Base-by-base conservation (phyloP, 2,329 filamentous ascomycete species). In the Neonectria hederae region DNA sequence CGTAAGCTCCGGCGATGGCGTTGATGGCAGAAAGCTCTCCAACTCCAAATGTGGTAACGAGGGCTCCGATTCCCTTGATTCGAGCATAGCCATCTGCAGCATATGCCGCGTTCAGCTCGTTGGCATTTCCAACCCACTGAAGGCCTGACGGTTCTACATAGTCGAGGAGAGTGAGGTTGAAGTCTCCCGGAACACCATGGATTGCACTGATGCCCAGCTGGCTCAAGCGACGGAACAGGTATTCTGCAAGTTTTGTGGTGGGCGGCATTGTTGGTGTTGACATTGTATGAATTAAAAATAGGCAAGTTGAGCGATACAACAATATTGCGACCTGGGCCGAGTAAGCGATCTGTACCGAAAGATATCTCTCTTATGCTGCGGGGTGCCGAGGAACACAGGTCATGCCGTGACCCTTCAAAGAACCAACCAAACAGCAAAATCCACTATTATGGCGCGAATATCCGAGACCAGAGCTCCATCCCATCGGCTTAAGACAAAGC, bases 41-140 rank as follows among this genome's bases (percentile, higher is more conserved):
- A 1, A 89, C 87, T 5, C 87, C 87, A 69, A 88, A 88, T 0
- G 87, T 88, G 1, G 87, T 89, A 32, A 89, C 77, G 8, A 88
- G 71, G 38, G 80, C 81, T 6, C 78, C 76, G 7, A 84, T 75
- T 6, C 83, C 83, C 65, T 86, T 86, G 63, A 86, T 80, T 13
- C 86, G 78, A 3, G 84, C 82, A 67, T 89, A 89, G 2, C 85
- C 87, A 66, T 89, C 87, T 3, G 84, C 84, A 0, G 85, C 84
- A 64, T 87, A 88, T 3, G 80, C 84, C 3, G 84, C 83, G 66
- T 88, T 88, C 52, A 89, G 81, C 73, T 89, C 86, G 68, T 88
- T 89, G 58, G 82, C 80, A 65, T 84, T 88, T 63, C 86, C 85
- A 11, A 85, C 81, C 80, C 80, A 83, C 14, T 67, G 69, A 19